Percentiles rank a stretch among this genome's conserved stretches.
Conservation (phyloP, 139 green algal species). For the Chlamydomonas applanata region DNA sequence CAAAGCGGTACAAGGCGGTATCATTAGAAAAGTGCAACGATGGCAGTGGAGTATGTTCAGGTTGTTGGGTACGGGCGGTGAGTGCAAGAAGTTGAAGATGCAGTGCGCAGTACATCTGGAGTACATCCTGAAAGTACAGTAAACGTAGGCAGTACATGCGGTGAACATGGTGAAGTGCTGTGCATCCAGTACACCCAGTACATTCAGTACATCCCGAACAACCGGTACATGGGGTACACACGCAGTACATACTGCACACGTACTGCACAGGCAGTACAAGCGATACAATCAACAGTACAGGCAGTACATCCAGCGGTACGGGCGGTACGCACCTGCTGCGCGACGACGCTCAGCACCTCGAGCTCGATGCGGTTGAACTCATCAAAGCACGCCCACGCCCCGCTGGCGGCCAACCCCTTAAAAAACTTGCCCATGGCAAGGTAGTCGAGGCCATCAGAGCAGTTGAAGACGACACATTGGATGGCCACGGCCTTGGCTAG, state of each 20-base stretch:
- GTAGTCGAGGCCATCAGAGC: slow-evolving; percentile 66
- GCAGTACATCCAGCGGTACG: not conserved
- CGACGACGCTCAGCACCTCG: slow-evolving; percentile 76
- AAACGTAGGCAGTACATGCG: no score
- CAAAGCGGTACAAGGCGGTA: not conserved
- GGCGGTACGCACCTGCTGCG: slow-evolving; percentile 65
- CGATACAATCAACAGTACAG: not conserved
- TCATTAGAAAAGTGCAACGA: no score
- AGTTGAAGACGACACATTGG: slow-evolving; percentile 85
- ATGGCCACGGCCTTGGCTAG: slow-evolving; percentile 74
- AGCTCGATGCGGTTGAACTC: slow-evolving; percentile 81
- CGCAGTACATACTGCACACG: not conserved
- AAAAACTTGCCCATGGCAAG: slow-evolving; percentile 62
- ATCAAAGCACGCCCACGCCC: slow-evolving; percentile 78
- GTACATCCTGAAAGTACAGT: no score
- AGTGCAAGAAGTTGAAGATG: no score
- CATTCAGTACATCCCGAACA: not conserved
- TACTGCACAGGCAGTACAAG: not conserved
- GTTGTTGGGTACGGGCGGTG: not conserved
- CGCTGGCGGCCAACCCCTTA: slow-evolving; percentile 46
- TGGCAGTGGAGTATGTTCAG: no score
- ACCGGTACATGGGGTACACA: not conserved
- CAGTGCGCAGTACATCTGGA: no score
- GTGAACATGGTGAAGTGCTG: no score
- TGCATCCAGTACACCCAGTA: no score